These are phyloP conservation scores for Monascus purpureus DNA, from an alignment of 495 filamentous ascomycete species.

Conservation along the genomic window DNA sequence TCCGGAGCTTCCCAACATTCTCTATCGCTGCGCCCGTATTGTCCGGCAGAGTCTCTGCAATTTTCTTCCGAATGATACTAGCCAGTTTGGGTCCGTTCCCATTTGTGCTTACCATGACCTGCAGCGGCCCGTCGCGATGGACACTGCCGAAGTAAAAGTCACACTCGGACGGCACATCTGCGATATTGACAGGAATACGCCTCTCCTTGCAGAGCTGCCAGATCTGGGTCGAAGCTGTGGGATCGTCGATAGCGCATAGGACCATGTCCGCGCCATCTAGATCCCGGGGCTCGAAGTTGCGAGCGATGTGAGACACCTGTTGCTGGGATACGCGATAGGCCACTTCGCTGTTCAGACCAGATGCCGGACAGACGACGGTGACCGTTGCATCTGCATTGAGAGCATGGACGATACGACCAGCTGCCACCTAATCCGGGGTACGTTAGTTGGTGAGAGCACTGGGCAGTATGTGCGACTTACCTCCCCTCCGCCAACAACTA, in stretches of 20 bases:
- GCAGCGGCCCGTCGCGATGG: constrained; percentile 85
- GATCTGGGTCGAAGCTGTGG: constrained; percentile 68
- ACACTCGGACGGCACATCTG: constrained; percentile 91
- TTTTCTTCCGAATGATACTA: constrained; percentile 69
- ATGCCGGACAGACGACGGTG: constrained; percentile 65
- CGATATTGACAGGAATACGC: constrained; percentile 83
- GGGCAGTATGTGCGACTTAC: constrained; percentile 26
- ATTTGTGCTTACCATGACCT: constrained; percentile 97
- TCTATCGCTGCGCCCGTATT: constrained; percentile 73
- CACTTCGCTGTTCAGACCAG: constrained; percentile 78
- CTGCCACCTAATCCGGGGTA: constrained; percentile 58
- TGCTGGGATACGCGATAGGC: constrained; percentile 57
- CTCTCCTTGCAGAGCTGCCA: constrained; percentile 83
- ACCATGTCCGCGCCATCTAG: constrained; percentile 76
- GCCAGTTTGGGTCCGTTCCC: constrained; percentile 91
- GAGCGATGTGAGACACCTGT: constrained; percentile 65
- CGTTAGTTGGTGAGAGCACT: constrained; percentile 1
- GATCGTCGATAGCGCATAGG: constrained; percentile 83
- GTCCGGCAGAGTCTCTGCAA: constrained; percentile 58
- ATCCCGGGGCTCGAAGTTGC: constrained; percentile 67
- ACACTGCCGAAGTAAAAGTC: constrained; percentile 98
- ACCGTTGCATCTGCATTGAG: constrained; percentile 91
- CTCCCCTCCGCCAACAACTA: constrained; percentile 90
- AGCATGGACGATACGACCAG: constrained; percentile 79
- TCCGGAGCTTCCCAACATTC: constrained; percentile 65